Conservation (phyloP, 768 basidiomycete genomes). For the Paxillus rubicundulus region DNA sequence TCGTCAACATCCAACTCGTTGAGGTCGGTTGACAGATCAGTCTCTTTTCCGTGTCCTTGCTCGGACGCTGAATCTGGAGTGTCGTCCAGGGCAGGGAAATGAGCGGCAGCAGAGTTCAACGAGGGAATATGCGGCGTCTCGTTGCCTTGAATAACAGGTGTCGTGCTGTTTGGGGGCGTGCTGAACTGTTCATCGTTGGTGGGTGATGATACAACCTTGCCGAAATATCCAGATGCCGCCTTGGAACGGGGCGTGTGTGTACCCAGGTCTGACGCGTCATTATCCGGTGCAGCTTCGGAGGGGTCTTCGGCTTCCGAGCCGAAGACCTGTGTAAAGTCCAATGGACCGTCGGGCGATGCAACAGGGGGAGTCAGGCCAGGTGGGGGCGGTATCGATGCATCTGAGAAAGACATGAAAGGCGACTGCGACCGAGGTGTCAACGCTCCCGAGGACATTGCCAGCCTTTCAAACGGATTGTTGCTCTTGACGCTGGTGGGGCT, state of each 20-base stretch:
- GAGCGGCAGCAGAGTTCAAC: conserved; percentile 22
- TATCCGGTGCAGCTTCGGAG: conserved; percentile 20
- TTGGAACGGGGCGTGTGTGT: conserved; percentile 20
- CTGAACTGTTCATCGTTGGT: conserved; percentile 54
- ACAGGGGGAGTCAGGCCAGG: conserved; percentile 20
- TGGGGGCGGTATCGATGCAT: conserved; percentile 37
- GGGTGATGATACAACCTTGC: conserved; percentile 27
- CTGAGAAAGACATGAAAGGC: conserved; percentile 54
- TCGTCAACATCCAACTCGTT: conserved; percentile 60
- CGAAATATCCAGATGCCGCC: conserved; percentile 10
- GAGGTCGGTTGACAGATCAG: conserved; percentile 51
- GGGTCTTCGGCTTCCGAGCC: conserved; percentile 10
- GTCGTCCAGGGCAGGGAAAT: conserved; percentile 41
- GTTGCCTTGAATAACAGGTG: conserved; percentile 19
- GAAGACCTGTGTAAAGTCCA: conserved; percentile 43
- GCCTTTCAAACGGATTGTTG: conserved; percentile 88
- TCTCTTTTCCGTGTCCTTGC: conserved; percentile 34
- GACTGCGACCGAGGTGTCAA: conserved; percentile 51
- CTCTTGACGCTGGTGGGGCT: conserved; percentile 57
- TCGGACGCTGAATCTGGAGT: conserved; percentile 12
- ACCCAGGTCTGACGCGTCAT: conserved; percentile 18
- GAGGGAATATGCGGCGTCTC: conserved; percentile 21
- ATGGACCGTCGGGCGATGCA: conserved; percentile 44
- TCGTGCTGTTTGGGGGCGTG: conserved; percentile 53
- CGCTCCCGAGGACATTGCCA: conserved; percentile 47